Conservation (phyloP, 176 grass and related monocot genomes). For the Guadua angustifolia region DNA sequence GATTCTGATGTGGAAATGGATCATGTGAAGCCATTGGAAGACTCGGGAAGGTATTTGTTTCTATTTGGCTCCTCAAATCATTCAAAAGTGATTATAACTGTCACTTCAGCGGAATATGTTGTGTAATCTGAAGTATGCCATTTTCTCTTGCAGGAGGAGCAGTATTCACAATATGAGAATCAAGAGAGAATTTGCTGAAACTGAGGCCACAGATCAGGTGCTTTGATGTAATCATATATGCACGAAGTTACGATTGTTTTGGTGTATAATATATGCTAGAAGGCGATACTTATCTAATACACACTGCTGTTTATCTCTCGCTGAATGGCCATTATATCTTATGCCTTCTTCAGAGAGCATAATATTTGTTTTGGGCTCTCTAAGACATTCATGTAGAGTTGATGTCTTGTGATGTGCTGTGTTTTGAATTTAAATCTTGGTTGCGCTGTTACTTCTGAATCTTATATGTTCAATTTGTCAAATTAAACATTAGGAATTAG, state of each 20-base stretch:
- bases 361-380: neutral
- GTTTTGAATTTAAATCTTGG: conserved; percentile 27
- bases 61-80: conserved; percentile 15
- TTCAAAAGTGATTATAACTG: conserved; percentile 11
- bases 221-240: conserved; percentile 20
- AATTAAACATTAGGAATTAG: neutral
- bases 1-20: conserved; percentile 79
- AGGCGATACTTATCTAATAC: neutral
- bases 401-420: neutral
- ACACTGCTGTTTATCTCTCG: neutral
- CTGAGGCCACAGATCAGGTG: conserved; percentile 58
- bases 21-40: conserved; percentile 63
- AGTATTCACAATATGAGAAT: conserved; percentile 58
- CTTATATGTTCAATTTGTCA: neutral
- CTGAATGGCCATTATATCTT: neutral
- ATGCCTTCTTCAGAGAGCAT: conserved; percentile 15
- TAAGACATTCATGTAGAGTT: conserved; percentile 1
- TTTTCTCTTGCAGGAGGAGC: conserved; percentile 59
- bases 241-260: neutral
- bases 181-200: conserved; percentile 77
- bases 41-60: conserved; percentile 60
- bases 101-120: neutral
- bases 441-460: neutral
- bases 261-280: conserved; percentile 17
- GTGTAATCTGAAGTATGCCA: conserved; percentile 1